Evolutionary conservation across 805 yeast species (phyloP), one percentile per base, ranked within the genome.

Genomic region (Candida boleticola): DNA sequence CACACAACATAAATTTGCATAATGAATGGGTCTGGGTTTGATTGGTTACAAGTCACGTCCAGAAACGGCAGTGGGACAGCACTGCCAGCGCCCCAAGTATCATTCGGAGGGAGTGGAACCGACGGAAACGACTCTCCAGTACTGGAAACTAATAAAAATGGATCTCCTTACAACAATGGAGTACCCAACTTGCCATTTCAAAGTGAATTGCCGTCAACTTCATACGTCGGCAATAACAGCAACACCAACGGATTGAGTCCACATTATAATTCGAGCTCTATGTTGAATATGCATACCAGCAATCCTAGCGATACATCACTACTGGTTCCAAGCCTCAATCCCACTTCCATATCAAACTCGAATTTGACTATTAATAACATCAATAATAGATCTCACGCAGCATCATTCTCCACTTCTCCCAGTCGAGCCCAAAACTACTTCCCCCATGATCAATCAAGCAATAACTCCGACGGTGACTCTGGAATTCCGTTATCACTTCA

Each of bases 401-500:
- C 35, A 31, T 31, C 35, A 7, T 16, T 31, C 11, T 17, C 22
- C 16, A 20, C 13, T 7, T 31, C 18, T 4, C 35, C 35, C 35
- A 11, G 11, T 5, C 16, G 21, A 17, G 4, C 35, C 11, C 35
- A 31, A 11, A 19, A 31, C 13, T 17, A 31, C 21, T 17, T 31
- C 7, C 11, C 20, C 9, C 9, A 11, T 7, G 11, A 6, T 31
- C 6, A 9, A 6, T 5, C 5, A 11, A 19, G 21, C 20, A 17
- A 31, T 17, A 29, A 13, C 14, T 29, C 6, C 14, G 14, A 29
- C 14, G 14, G 14, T 17, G 79, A 76, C 36, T 47, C 66, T 6
- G 51, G 65, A 9, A 74, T 81, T 2, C 88, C 90, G 0, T 61
- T 85, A 39, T 78, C 89, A 2, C 63, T 86, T n/a, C 71, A 82